Conservation (phyloP, 108 stramenopile species). For the Fragilariopsis cylindrus region DNA sequence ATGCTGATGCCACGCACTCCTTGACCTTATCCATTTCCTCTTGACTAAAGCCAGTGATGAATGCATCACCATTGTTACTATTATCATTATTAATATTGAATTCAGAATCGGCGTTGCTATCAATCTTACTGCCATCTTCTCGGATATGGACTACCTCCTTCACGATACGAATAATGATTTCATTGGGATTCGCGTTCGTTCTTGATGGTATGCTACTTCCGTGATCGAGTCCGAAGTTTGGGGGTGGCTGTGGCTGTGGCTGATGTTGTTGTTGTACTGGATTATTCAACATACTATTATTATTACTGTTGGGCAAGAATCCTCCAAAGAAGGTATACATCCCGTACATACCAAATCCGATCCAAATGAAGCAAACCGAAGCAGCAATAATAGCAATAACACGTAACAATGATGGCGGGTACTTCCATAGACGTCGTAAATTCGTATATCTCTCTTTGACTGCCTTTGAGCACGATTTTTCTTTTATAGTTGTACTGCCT, state of each 20-base stretch:
- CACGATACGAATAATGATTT: conserved; percentile 35
- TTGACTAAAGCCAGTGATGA: neutral
- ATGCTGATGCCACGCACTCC: neutral
- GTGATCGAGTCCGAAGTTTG: neutral
- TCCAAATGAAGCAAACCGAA: conserved; percentile 4
- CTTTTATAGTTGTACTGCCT: neutral
- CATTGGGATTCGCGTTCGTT: conserved; percentile 8
- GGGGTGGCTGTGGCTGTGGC: neutral
- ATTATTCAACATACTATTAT: too few species aligned
- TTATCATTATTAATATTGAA: neutral
- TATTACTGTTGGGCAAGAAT: neutral
- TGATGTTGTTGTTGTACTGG: conserved; percentile 12
- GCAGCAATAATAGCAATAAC: neutral
- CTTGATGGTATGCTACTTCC: neutral
- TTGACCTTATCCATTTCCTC: conserved; percentile 9
- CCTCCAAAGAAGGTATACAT: conserved; percentile 20
- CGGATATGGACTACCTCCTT: conserved; percentile 36
- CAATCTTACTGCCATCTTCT: conserved; percentile 19
- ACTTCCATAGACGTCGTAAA: conserved; percentile 19
- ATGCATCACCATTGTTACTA: neutral
- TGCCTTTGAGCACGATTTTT: neutral
- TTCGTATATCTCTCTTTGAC: neutral
- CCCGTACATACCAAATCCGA: conserved; percentile 37
- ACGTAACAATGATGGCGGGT: conserved; percentile 9
- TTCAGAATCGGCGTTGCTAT: neutral